phyloP scores from a whole-genome alignment of 805 yeast species.

The Jamesozyma lodderae region DNA sequence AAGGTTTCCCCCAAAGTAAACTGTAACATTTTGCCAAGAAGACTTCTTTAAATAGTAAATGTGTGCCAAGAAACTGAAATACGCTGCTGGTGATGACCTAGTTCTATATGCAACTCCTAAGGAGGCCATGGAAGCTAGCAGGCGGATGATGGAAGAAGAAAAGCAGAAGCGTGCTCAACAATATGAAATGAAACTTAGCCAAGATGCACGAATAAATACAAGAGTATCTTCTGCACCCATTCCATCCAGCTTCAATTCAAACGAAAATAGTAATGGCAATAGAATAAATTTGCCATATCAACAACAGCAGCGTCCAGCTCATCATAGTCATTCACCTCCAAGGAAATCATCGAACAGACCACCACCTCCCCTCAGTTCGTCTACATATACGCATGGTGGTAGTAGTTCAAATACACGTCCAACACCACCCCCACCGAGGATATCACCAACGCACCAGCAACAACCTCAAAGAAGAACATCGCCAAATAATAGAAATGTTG shows the following conservation, averaged over 20 bases:
- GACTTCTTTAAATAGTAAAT: constrained; percentile 11
- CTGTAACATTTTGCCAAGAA: too few species aligned
- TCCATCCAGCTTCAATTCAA: background rate
- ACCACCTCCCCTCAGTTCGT: background rate
- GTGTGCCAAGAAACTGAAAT: constrained; percentile 27
- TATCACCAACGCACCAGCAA: background rate
- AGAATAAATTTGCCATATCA: background rate
- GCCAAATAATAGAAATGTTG: constrained; percentile 2
- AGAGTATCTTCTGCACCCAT: constrained; percentile 16
- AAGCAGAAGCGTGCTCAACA: constrained; percentile 18
- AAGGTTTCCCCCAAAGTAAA: too few species aligned
- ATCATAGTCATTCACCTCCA: background rate
- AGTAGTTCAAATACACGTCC: background rate
- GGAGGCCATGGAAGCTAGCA: constrained; percentile 28
- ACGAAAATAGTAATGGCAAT: too few species aligned
- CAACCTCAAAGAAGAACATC: constrained; percentile 3
- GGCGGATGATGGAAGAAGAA: constrained; percentile 21
- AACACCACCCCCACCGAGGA: constrained; percentile 1
- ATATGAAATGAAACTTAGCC: constrained; percentile 8
- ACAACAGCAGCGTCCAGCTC: background rate
- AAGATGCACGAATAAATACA: constrained; percentile 11
- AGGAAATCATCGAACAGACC: background rate
- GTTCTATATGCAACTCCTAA: constrained; percentile 30
- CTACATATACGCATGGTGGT: background rate
- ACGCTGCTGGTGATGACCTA: constrained; percentile 30